phyloP scores from a whole-genome alignment of 768 basidiomycete genomes.

The Nevesoporus exiguus region DNA sequence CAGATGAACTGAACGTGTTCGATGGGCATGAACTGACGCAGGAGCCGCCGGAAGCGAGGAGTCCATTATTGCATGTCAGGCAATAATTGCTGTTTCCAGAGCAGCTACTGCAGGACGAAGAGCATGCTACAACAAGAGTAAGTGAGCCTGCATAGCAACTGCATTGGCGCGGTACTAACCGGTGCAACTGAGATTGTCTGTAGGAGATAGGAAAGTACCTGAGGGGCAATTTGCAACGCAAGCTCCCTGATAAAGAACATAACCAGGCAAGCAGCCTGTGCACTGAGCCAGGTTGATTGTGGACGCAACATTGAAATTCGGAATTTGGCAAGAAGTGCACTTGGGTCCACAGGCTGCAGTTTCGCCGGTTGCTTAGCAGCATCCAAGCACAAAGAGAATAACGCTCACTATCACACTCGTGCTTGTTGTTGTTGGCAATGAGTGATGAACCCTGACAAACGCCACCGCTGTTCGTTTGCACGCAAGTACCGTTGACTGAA shows the following conservation, averaged over 20 bases:
- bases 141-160: background rate
- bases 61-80: conserved; percentile 62
- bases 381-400: background rate
- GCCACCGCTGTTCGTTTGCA: conserved; percentile 60
- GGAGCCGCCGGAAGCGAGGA: conserved; percentile 67
- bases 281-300: conserved; percentile 66
- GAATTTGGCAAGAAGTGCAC: conserved; percentile 74
- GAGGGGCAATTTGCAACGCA: conserved; percentile 71
- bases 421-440: conserved; percentile 78
- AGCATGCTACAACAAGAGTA: conserved; percentile 48
- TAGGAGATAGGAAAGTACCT: conserved; percentile 67
- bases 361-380: background rate
- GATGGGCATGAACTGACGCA: conserved; percentile 77
- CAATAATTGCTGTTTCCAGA: conserved; percentile 65
- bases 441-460: conserved; percentile 69
- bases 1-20: conserved; percentile 61
- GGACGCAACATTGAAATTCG: conserved; percentile 67
- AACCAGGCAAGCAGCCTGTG: conserved; percentile 76
- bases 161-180: conserved; percentile 42
- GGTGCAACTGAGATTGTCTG: conserved; percentile 71
- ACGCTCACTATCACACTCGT: conserved; percentile 71
- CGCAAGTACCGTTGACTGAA: conserved; percentile 67
- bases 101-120: conserved; percentile 72
- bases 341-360: conserved; percentile 74
- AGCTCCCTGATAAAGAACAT: conserved; percentile 62